phyloP scores from a whole-genome alignment of 1,284 basidiomycete genomes.

The Entoloma clypeatum region DNA sequence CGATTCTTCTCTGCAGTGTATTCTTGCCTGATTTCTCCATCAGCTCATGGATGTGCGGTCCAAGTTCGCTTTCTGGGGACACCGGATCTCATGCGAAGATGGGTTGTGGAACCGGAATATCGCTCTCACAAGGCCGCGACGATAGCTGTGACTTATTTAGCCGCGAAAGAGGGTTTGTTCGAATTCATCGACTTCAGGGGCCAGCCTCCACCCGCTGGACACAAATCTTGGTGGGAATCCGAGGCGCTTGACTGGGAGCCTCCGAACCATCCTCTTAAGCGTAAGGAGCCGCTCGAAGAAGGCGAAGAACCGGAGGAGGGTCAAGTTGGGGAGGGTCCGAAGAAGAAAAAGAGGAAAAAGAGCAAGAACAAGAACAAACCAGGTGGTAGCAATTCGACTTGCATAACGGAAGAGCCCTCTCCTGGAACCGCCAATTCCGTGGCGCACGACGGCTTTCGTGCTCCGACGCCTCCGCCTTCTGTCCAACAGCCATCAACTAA shows the following conservation, averaged over 20 bases:
- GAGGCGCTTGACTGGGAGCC: background rate
- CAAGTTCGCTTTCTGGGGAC: conserved; percentile 38
- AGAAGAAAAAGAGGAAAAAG: no score
- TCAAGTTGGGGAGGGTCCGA: no score
- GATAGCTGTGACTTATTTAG: conserved; percentile 48
- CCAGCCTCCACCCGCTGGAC: conserved; percentile 33
- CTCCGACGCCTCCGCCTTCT: no score
- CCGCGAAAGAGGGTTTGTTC: conserved; percentile 49
- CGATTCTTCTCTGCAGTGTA: background rate
- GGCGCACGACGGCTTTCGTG: no score
- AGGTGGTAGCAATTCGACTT: no score
- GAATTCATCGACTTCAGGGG: conserved; percentile 54
- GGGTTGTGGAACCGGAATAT: conserved; percentile 46
- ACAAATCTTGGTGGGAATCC: conserved; percentile 29
- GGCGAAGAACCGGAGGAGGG: background rate
- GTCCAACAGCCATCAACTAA: no score
- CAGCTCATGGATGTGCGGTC: conserved; percentile 54
- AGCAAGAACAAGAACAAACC: no score
- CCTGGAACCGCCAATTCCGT: no score
- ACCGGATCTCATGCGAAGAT: conserved; percentile 32
- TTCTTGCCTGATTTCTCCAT: conserved; percentile 2
- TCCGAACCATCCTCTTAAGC: no score
- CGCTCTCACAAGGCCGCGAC: conserved; percentile 56
- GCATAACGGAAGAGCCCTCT: no score
- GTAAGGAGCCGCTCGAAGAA: conserved; percentile 10